phyloP scores from a whole-genome alignment of 768 basidiomycete genomes.

The Auricularia cornea region DNA sequence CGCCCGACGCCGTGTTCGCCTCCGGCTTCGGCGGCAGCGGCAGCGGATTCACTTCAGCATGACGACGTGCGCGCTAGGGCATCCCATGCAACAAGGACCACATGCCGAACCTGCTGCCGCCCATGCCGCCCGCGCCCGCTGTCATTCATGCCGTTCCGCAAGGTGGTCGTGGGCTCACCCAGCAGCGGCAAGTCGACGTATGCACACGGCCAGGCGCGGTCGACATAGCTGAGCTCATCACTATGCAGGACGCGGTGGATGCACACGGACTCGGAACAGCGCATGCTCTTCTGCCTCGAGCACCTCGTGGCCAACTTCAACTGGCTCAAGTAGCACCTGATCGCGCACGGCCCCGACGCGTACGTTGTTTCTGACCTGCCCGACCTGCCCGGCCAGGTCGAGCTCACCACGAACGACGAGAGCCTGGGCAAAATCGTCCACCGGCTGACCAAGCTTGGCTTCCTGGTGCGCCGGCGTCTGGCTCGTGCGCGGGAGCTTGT shows the following conservation, averaged over 20 bases:
- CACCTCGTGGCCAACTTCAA: constrained; percentile 94
- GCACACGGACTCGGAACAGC: constrained; percentile 86
- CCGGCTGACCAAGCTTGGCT: constrained; percentile 62
- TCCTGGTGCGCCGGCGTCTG: constrained; percentile 57
- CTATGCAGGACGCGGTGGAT: constrained; percentile 79
- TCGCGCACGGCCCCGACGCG: constrained; percentile 57
- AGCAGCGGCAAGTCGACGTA: constrained; percentile 87
- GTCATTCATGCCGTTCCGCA: constrained; percentile 89
- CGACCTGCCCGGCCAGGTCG: constrained; percentile 98
- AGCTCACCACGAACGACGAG: constrained; percentile 91
- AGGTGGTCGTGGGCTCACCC: constrained; percentile 78
- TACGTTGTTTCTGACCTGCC: constrained; percentile 92
- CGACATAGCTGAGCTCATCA: constrained; percentile 78
- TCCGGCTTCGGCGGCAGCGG: too few species aligned
- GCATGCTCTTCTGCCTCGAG: constrained; percentile 96
- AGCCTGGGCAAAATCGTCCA: constrained; percentile 76
- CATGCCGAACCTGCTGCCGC: too few species aligned
- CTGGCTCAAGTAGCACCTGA: constrained; percentile 65
- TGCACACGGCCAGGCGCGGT: constrained; percentile 84
- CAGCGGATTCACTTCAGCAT: too few species aligned
- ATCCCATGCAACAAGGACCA: too few species aligned
- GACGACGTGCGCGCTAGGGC: too few species aligned
- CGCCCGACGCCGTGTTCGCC: too few species aligned
- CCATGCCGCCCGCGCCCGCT: too few species aligned
- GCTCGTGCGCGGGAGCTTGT: not conserved